These are phyloP conservation scores for Arthrobotrys conoides DNA, from an alignment of 2,329 filamentous ascomycete genomes.

Conservation along the genomic window DNA sequence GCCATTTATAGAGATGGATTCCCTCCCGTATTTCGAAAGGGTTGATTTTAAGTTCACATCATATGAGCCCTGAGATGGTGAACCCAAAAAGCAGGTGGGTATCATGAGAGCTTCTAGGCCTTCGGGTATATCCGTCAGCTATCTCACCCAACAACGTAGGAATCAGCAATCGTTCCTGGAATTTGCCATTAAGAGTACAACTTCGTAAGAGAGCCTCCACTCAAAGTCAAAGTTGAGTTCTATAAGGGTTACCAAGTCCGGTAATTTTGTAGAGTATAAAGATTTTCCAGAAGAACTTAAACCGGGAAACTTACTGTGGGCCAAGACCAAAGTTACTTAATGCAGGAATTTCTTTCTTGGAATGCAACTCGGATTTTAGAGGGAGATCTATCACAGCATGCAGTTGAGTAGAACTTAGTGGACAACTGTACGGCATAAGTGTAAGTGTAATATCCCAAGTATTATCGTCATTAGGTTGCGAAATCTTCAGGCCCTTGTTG, in stretches of 20 bases:
- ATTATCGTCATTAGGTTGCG: too few species aligned
- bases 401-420: background rate
- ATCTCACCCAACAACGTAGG: background rate
- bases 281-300: background rate
- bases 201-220: too few species aligned
- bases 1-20: constrained; percentile 15
- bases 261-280: background rate
- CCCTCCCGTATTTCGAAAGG: background rate
- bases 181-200: too few species aligned
- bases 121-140: background rate
- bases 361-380: background rate
- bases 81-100: background rate
- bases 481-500: background rate
- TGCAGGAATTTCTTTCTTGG: background rate
- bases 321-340: background rate
- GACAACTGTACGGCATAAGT: background rate
- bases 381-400: too few species aligned
- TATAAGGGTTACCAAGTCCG: background rate
- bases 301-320: background rate
- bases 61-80: background rate
- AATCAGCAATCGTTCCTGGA: too few species aligned
- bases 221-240: background rate
- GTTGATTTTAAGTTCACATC: constrained; percentile 5
- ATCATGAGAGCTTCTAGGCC: constrained; percentile 6
- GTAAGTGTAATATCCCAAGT: background rate